Conservation (phyloP, 352 stramenopile genomes). For the Lagenidium sp. region DNA sequence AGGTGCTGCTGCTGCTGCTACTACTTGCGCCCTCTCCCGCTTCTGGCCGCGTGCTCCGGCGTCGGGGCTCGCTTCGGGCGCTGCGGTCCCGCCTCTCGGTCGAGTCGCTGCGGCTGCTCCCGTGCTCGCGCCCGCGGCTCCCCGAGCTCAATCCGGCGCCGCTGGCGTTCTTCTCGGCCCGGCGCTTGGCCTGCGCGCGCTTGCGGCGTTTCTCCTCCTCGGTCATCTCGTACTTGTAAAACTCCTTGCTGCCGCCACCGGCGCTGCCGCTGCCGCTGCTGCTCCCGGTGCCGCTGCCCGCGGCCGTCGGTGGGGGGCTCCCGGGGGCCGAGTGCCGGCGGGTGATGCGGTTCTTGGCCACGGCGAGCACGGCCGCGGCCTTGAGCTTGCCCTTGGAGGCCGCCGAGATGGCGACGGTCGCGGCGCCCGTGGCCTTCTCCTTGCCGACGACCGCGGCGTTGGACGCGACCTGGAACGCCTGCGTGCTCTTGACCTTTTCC, state of each 20-base stretch:
- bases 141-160: neutral
- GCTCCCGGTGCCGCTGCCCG: slow-evolving; percentile 35
- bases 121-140: slow-evolving; percentile 1
- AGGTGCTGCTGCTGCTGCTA: slow-evolving; percentile 9
- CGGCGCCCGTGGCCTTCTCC: slow-evolving; percentile 32
- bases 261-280: too few relatives aligned
- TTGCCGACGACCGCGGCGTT: slow-evolving; percentile 39
- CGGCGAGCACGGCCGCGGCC: slow-evolving; percentile 17
- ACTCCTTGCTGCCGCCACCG: too few relatives aligned
- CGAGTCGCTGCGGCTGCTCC: slow-evolving; percentile 7
- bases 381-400: slow-evolving; percentile 9
- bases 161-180: slow-evolving; percentile 49
- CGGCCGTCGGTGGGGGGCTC: slow-evolving; percentile 2
- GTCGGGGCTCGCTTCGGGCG: slow-evolving; percentile 6
- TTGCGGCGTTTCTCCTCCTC: slow-evolving; percentile 71
- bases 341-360: slow-evolving; percentile 51
- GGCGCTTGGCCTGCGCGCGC: slow-evolving; percentile 48
- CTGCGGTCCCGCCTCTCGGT: slow-evolving; percentile 11
- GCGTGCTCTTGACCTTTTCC: slow-evolving; percentile 48
- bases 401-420: slow-evolving; percentile 2
- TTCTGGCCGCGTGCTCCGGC: slow-evolving; percentile 9
- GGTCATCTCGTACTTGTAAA: slow-evolving; percentile 79
- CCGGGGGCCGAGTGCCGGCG: neutral
- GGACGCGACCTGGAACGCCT: slow-evolving; percentile 27
- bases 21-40: too few relatives aligned